Percentiles rank a stretch among this genome's conserved stretches.
Conservation (phyloP, 805 yeast genomes). For the Candida fluviatilis region DNA sequence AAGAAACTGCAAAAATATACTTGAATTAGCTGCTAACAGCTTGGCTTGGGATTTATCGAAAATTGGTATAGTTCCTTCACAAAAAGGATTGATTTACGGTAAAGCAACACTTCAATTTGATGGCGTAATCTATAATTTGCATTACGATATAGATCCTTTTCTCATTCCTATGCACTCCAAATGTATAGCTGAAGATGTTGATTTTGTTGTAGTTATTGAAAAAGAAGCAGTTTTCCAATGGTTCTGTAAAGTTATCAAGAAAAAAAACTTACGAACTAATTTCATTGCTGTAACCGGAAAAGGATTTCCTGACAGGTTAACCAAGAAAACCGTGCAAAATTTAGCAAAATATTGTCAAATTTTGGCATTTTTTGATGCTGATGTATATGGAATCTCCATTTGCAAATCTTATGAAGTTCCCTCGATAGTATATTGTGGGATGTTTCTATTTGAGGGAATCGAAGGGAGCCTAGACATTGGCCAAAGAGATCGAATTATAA, state of each 20-base stretch:
- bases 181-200: neutral
- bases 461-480: slow-evolving; percentile 19
- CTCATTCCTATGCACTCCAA: slow-evolving; percentile 15
- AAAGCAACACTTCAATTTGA: slow-evolving; percentile 10
- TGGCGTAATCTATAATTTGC: neutral
- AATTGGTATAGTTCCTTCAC: slow-evolving; percentile 48
- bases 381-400: slow-evolving; percentile 59
- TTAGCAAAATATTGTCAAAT: slow-evolving; percentile 25
- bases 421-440: slow-evolving; percentile 36
- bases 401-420: slow-evolving; percentile 33
- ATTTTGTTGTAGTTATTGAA: slow-evolving; percentile 25
- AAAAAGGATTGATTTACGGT: slow-evolving; percentile 53
- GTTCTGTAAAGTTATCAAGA: slow-evolving; percentile 18
- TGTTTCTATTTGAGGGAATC: slow-evolving; percentile 34
- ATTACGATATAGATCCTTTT: slow-evolving; percentile 10
- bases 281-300: slow-evolving; percentile 51
- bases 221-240: slow-evolving; percentile 40
- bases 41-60: slow-evolving; percentile 33
- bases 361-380: slow-evolving; percentile 55
- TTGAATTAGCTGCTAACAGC: slow-evolving; percentile 35
- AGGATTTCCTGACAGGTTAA: slow-evolving; percentile 62
- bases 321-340: slow-evolving; percentile 15
- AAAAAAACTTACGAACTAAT: neutral
- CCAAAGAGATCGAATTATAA: slow-evolving; percentile 16
- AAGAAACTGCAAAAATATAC: slow-evolving; percentile 29